These are phyloP conservation scores for Stephania cephalantha DNA, from an alignment of 164 flowering plant species.

Conservation along the genomic window DNA sequence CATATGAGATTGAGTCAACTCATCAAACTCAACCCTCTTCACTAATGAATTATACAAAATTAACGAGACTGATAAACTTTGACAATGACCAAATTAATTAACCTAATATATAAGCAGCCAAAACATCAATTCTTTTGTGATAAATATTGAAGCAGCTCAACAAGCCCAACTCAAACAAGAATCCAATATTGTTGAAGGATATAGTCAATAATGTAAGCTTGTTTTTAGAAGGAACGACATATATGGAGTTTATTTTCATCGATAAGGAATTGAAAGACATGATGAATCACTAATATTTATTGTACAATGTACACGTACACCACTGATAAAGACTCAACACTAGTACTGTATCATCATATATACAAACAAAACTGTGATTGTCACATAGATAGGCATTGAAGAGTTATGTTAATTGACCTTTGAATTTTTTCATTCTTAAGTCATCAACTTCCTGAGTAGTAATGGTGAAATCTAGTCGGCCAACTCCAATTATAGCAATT, in stretches of 20 bases:
- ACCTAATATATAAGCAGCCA: not conserved
- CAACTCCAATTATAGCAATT: not conserved
- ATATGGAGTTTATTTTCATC: not conserved
- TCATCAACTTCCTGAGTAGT: not conserved
- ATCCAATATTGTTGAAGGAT: not conserved
- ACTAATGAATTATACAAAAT: too few relatives aligned
- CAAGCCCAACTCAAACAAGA: not conserved
- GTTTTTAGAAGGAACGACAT: not conserved
- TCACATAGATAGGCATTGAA: not conserved
- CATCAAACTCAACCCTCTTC: too few relatives aligned
- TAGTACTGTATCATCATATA: not conserved
- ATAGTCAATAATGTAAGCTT: not conserved
- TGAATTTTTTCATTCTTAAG: not conserved
- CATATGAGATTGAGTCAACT: too few relatives aligned
- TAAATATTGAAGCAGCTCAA: not conserved
- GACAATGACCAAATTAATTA: not conserved
- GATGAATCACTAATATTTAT: not conserved
- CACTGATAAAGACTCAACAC: constrained; percentile 2
- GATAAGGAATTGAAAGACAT: too few relatives aligned
- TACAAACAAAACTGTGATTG: not conserved
- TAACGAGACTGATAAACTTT: not conserved
- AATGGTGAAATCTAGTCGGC: not conserved
- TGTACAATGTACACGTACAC: not conserved
- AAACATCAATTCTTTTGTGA: not conserved
- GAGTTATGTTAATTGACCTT: not conserved